Conservation (phyloP, 163 green algal species). For the Chloroidium sp. region DNA sequence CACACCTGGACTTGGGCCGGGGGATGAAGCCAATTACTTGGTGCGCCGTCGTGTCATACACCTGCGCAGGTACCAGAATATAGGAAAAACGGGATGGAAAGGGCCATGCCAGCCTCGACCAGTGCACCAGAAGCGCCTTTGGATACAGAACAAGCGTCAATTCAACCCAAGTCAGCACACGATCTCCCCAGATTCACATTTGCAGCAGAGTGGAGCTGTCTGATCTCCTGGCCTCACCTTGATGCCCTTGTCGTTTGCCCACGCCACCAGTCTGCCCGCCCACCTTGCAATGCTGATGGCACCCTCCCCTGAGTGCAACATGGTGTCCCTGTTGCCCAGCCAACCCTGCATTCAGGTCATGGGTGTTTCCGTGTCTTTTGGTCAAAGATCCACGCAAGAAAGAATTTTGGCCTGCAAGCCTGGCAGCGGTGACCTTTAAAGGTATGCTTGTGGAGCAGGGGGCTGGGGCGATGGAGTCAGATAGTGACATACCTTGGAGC, state of each 20-base stretch:
- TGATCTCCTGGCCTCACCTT: constrained; percentile 29
- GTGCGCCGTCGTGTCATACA: constrained; percentile 47
- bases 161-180: no score
- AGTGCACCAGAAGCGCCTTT: no score
- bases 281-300: constrained; percentile 50
- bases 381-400: background rate
- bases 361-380: background rate
- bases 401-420: background rate
- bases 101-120: no score
- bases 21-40: constrained; percentile 35
- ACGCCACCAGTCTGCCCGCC: constrained; percentile 72
- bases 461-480: background rate
- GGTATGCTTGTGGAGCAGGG: background rate
- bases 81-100: no score
- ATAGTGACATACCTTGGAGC: constrained; percentile 42
- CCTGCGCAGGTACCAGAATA: constrained; percentile 11
- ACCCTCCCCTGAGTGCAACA: constrained; percentile 66
- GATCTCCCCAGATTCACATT: no score
- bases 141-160: no score
- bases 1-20: constrained; percentile 11
- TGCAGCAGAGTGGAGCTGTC: no score
- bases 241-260: constrained; percentile 67
- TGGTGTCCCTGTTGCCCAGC: constrained; percentile 65
- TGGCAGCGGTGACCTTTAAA: background rate
- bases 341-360: constrained; percentile 52